Conservation (phyloP, 805 yeast species). For the Candida maris region DNA sequence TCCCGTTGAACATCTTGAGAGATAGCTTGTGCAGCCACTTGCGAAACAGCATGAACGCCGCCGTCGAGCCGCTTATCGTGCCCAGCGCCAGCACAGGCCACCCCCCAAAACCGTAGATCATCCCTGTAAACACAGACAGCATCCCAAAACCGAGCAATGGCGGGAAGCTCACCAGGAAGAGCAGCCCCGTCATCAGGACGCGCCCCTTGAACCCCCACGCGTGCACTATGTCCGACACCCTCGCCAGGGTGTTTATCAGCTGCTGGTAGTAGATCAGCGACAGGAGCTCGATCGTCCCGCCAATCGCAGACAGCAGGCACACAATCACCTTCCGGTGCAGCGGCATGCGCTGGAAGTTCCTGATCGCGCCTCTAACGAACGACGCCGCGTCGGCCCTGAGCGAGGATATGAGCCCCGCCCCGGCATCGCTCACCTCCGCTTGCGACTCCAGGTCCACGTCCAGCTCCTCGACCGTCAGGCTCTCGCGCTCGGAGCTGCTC, state of each 20-base stretch:
- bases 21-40: constrained; percentile 57
- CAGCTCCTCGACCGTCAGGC: too few relatives aligned
- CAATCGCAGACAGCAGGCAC: constrained; percentile 8
- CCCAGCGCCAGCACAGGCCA: constrained; percentile 74
- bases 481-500: too few relatives aligned
- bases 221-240: constrained; percentile 43
- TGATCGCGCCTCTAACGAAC: too few relatives aligned
- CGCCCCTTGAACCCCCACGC: constrained; percentile 23
- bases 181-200: constrained; percentile 44
- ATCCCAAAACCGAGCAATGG: constrained; percentile 83
- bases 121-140: constrained; percentile 64
- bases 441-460: too few relatives aligned
- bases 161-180: constrained; percentile 78
- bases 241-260: constrained; percentile 37
- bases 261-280: constrained; percentile 35
- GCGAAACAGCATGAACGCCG: constrained; percentile 68
- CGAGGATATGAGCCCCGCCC: too few relatives aligned
- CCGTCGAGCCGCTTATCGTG: constrained; percentile 67
- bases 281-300: constrained; percentile 8
- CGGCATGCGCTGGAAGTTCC: too few relatives aligned
- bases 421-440: too few relatives aligned
- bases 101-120: constrained; percentile 82
- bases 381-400: too few relatives aligned
- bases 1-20: constrained; percentile 51
- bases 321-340: too few relatives aligned